A percentile compares a stretch with the other conserved stretches of the same genome.
Conservation (phyloP, 345 rosid genomes). For the Pistacia vera region DNA sequence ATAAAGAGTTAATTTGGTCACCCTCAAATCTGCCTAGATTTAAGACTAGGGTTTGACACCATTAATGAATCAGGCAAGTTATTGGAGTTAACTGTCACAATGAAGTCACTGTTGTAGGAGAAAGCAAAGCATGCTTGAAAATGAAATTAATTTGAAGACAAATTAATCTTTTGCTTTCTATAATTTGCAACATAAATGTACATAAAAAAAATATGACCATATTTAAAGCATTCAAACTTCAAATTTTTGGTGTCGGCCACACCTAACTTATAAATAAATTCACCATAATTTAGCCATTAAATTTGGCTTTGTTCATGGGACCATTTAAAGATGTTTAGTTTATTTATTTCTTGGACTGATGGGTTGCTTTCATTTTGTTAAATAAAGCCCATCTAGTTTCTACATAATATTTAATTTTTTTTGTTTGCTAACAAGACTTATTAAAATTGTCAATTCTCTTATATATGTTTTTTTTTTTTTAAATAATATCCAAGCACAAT, state of each 20-base stretch:
- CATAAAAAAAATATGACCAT: not conserved
- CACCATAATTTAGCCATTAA: conserved; percentile 2
- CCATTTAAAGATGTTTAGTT: not conserved
- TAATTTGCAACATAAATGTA: not conserved
- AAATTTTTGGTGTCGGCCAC: conserved; percentile 5
- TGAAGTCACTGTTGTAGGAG: not conserved
- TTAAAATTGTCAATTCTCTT: no score
- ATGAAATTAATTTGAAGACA: conserved; percentile 3
- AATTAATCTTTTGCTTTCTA: not conserved
- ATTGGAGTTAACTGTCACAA: not conserved
- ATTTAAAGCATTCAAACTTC: not conserved
- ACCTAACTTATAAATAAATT: conserved; percentile 7
- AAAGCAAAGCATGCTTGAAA: conserved; percentile 3
- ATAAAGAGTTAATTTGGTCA: not conserved
- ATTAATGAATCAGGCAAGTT: no score
- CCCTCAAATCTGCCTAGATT: not conserved
- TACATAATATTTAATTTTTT: no score
- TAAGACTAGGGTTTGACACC: not conserved
- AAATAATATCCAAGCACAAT: no score
- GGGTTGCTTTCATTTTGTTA: not conserved
- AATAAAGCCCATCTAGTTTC: not conserved
- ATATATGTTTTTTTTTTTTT: no score
- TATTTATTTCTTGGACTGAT: not conserved
- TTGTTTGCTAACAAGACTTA: no score
- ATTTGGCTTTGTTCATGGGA: conserved; percentile 1